Percentiles rank a stretch among this genome's conserved stretches.
Conservation (phyloP, 495 filamentous ascomycete species). For the Lasiosphaeriaceae sp. region DNA sequence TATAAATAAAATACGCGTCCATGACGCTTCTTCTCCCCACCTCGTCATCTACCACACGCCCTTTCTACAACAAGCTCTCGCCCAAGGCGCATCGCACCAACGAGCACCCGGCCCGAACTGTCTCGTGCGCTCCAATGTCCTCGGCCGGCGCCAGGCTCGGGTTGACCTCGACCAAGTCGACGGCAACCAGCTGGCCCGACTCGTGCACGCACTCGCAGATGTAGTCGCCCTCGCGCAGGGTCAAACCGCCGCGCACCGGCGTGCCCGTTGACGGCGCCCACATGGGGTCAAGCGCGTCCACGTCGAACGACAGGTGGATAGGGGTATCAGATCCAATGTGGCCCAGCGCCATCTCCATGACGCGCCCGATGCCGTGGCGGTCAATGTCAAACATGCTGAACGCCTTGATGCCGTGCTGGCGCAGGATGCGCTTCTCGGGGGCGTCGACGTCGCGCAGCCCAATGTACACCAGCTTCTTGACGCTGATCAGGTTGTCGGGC, state of each 20-base stretch:
- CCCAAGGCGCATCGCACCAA: constrained; percentile 88
- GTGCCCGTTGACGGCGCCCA: constrained; percentile 96
- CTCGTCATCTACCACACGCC: background rate
- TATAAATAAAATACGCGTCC: background rate
- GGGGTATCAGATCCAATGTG: constrained; percentile 92
- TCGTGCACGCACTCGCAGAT: constrained; percentile 96
- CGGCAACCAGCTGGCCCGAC: constrained; percentile 83
- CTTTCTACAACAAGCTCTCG: constrained; percentile 82
- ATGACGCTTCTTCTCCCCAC: background rate
- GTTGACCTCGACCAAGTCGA: constrained; percentile 97
- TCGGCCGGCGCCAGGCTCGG: constrained; percentile 66
- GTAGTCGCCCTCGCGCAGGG: constrained; percentile 92
- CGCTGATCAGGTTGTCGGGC: constrained; percentile 52
- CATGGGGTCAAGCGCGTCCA: constrained; percentile 93
- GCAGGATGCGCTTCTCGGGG: constrained; percentile 85
- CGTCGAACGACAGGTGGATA: constrained; percentile 95
- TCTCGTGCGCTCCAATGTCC: constrained; percentile 73
- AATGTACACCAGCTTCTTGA: constrained; percentile 94
- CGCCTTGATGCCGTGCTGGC: constrained; percentile 85
- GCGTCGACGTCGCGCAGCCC: constrained; percentile 88
- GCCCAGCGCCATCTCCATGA: constrained; percentile 95
- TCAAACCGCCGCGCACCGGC: constrained; percentile 91
- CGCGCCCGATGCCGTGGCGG: constrained; percentile 86
- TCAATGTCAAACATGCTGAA: constrained; percentile 99
- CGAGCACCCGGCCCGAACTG: constrained; percentile 83